Base-by-base conservation (phyloP, 441 rosid species). In the Adansonia gregorii region DNA sequence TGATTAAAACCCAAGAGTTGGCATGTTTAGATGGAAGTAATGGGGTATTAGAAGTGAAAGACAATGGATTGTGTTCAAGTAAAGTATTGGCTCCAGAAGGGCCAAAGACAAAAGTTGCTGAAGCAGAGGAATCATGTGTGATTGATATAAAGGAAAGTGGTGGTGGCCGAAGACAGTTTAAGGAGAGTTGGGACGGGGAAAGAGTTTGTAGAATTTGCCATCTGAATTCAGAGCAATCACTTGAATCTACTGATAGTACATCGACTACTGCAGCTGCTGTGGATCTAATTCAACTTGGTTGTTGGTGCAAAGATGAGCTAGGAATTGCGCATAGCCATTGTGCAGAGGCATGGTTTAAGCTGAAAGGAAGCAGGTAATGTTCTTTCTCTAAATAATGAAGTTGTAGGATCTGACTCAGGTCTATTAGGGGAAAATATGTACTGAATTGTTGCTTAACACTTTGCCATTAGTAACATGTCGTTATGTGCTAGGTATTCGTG, bases 321-420 rank as follows among this genome's bases (percentile, higher is more conserved):
- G 97, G 92, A 73, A 81, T 86, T 81, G 94, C 92, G 8, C 98
- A 95, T 85, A 81, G 67, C 27, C 87, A 88, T 75, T 95, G 98
- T 68, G 98, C 96, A 0, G 98, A 95, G 87, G 89, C 92, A 41
- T 95, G 98, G 98, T 95, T 95, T 84, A 95, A 87, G 86, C 86
- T 92, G 35, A 92, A 85, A 88, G 98, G 98, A 82, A 95, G 91
- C 87, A 93, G 97, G 98, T 95, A 87, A 17, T 77, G 10, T 22
- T 19, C 70, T 58, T 74, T 24, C 75, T 15, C 67, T 49, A 77
- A 7, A 43, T 54, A 45, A 64, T 45, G 22, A 61, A 24, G 24
- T 61, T 63, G 11, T 74, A 61, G 56, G 35, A 59, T 59, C 41
- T 60, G 59, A 51, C 20, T 15, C 45, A 51, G 22, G 15, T 54